Base-by-base conservation (phyloP, 176 grass and related monocot species). In the Eleusine coracana region DNA sequence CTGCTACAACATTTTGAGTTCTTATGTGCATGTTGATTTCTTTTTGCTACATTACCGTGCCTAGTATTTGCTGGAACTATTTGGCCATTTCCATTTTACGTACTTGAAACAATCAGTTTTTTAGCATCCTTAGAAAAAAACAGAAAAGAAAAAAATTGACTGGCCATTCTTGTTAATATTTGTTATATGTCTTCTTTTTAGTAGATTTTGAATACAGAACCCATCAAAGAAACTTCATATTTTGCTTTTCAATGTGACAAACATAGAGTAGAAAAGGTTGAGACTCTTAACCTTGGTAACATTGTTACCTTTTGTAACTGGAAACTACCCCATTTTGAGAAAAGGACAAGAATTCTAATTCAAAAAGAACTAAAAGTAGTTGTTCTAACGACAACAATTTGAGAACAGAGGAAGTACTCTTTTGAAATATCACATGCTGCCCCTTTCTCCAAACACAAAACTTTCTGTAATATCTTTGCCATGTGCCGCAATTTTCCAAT, bases 61-160 rank as follows among this genome's bases (percentile, higher is more conserved):
- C 34, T 49, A 40, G 31, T 76, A 17, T 65, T 88, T 76, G 54
- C 23, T 71, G 37, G 25, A 56, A n/a, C 37, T 58, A 56, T 44
- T 40, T 81, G 27, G 75, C 71, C 54, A 15, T 54, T 81, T 85
- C 51, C 4, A 7, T 75, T 75, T 25, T 54, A 62, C 41, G 56
- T 84, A 67, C 68, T 38, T 66, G 17, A 15, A 66, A 65, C 34
- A 83, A 65, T 76, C 36, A 51, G 23, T 58, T 54, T 6, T 44
- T 21, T 21, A 52, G 42, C 75, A 84, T 42, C 34, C 15, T 18
- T 41, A 58, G 23, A 17, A 80, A 44, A 44, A 18, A n/a, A 15
- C 0, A 36, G 37, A 52, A n/a, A 59, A 6, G 2, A 66, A 75
- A 60, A 60, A 5, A 78, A 36, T 8, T 80, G 7, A 31, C 45